Evolutionary conservation across 352 stramenopile genomes (phyloP).

Genomic region (Phytopythium litorale): DNA sequence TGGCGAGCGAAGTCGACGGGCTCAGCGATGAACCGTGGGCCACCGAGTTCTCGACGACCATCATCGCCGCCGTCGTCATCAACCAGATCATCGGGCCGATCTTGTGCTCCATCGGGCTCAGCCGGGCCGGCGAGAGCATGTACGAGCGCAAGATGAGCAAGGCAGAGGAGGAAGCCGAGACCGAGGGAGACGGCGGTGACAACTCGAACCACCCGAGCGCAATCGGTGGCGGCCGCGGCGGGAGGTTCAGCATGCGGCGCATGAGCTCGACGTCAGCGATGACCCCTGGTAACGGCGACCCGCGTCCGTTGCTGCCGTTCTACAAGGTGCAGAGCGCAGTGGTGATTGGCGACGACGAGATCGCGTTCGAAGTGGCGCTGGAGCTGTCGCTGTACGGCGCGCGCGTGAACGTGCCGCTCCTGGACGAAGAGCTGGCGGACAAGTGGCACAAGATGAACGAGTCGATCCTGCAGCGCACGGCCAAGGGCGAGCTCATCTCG

Average conservation of each 20-base stretch:
- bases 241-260: conserved; percentile 4
- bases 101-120: conserved; percentile 51
- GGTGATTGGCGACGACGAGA: conserved; percentile 57
- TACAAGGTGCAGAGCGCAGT: conserved; percentile 48
- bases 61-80: conserved; percentile 61
- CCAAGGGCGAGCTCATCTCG: conserved; percentile 59
- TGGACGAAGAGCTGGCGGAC: conserved; percentile 49
- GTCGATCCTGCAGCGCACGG: conserved; percentile 38
- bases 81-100: conserved; percentile 73
- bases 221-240: not conserved
- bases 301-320: conserved; percentile 38
- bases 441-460: conserved; percentile 64
- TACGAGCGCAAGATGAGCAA: conserved; percentile 20
- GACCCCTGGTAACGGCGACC: conserved; percentile 35
- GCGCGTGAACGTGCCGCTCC: conserved; percentile 50
- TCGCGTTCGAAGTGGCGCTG: conserved; percentile 60
- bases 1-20: conserved; percentile 54
- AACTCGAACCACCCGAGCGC: conserved; percentile 7
- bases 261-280: conserved; percentile 17
- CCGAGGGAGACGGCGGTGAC: conserved; percentile 1
- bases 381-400: conserved; percentile 64
- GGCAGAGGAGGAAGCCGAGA: conserved; percentile 7
- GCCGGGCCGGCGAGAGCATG: conserved; percentile 44
- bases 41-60: conserved; percentile 53
- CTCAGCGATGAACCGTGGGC: conserved; percentile 52